A percentile compares a stretch with the other conserved stretches of the same genome.
These are phyloP conservation scores for Lathyrus sativus DNA, from an alignment of 306 rosid genomes.

Conservation along the genomic window DNA sequence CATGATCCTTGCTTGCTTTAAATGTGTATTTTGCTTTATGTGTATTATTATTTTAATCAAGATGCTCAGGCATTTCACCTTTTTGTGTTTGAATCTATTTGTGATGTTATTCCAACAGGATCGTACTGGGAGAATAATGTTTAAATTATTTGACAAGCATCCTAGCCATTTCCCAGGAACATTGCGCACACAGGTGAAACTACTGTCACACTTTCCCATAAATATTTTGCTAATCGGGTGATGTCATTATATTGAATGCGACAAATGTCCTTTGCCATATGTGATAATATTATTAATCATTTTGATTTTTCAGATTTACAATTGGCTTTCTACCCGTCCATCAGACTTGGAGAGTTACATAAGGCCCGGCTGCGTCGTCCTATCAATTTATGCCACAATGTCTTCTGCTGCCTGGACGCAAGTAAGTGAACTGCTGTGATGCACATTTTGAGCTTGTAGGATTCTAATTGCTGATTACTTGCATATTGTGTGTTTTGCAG, in stretches of 20 bases:
- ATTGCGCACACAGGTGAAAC: conserved; percentile 72
- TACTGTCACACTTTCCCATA: neutral
- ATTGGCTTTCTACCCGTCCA: conserved; percentile 89
- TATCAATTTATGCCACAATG: conserved; percentile 78
- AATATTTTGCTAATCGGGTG: neutral
- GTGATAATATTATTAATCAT: conserved; percentile 2
- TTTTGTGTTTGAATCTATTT: conserved; percentile 28
- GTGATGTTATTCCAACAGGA: conserved; percentile 54
- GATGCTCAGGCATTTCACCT: conserved; percentile 14
- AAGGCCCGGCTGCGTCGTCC: conserved; percentile 89
- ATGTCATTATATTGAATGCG: conserved; percentile 14
- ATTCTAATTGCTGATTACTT: conserved; percentile 43
- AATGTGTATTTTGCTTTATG: neutral
- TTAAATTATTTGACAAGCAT: conserved; percentile 87
- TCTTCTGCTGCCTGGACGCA: conserved; percentile 74
- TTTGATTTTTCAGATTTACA: conserved; percentile 53
- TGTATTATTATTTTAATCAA: conserved; percentile 8
- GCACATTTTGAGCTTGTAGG: conserved; percentile 19
- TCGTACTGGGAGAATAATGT: conserved; percentile 80
- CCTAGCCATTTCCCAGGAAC: conserved; percentile 84
- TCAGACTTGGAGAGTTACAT: conserved; percentile 95
- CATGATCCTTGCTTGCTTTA: neutral
- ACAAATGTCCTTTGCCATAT: neutral
- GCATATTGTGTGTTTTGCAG: conserved; percentile 50
- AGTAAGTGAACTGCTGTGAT: conserved; percentile 53